Percentiles rank a stretch among this genome's conserved stretches.
Evolutionary conservation across 2,329 filamentous ascomycete genomes (phyloP).

Genomic region (Xylariaceae sp.): DNA sequence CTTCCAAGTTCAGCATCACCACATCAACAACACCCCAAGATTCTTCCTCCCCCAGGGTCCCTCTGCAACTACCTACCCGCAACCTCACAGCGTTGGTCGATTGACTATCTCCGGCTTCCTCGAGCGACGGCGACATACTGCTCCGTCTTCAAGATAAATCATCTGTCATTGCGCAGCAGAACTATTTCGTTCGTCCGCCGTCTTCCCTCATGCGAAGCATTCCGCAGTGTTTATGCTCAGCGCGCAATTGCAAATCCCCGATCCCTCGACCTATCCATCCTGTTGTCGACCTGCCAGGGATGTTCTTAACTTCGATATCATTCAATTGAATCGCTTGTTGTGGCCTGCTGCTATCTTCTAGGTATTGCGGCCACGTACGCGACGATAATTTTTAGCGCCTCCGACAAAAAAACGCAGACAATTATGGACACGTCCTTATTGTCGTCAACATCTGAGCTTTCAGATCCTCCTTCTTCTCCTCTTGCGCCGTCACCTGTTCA

Average conservation of each 20-base stretch:
- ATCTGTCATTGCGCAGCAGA: no score
- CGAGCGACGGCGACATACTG: not conserved
- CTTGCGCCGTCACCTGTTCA: slow-evolving; percentile 48
- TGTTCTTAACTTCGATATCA: not conserved
- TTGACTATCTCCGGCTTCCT: not conserved
- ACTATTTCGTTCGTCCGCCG: no score
- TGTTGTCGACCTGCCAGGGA: not conserved
- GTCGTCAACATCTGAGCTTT: slow-evolving; percentile 29
- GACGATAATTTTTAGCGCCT: not conserved
- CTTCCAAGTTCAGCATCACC: not conserved
- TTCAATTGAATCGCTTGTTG: not conserved
- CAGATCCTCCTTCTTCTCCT: slow-evolving; percentile 43
- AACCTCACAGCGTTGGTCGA: not conserved
- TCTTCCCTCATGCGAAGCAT: not conserved
- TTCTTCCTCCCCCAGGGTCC: not conserved
- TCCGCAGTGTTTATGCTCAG: not conserved
- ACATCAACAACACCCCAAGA: not conserved
- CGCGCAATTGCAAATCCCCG: not conserved
- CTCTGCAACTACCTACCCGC: not conserved
- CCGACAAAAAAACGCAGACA: not conserved
- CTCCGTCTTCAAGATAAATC: not conserved
- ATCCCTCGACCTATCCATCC: not conserved
- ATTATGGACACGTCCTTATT: slow-evolving; percentile 27
- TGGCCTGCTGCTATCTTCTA: not conserved
- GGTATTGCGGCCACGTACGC: not conserved